Conservation (phyloP, 495 filamentous ascomycete species). For the Echria macrotheca region DNA sequence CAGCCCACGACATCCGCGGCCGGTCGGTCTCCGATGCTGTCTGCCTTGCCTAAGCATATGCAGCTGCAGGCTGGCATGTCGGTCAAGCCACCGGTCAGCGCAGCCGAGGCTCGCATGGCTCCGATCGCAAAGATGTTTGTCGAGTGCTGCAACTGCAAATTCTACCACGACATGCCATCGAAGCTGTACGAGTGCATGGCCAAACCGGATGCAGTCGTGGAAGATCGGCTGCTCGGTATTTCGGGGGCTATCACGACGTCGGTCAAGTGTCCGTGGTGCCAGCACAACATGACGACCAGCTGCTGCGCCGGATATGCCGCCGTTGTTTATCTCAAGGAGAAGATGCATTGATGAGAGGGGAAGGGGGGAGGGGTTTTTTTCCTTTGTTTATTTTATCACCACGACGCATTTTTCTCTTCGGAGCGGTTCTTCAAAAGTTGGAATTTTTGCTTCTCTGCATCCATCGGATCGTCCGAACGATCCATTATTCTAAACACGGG, state of each 20-base stretch:
- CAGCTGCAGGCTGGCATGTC: conserved; percentile 20
- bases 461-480: neutral
- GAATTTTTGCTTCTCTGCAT: neutral
- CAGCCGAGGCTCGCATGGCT: conserved; percentile 13
- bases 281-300: conserved; percentile 62
- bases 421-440: conserved; percentile 1
- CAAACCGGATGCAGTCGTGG: conserved; percentile 51
- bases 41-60: conserved; percentile 31
- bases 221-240: conserved; percentile 42
- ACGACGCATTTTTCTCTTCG: neutral
- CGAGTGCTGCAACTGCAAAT: conserved; percentile 75
- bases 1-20: neutral
- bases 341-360: conserved; percentile 18
- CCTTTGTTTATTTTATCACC: neutral
- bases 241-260: conserved; percentile 51
- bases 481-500: too few species aligned
- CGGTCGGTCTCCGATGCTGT: conserved; percentile 12
- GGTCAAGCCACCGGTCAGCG: conserved; percentile 3
- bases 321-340: conserved; percentile 62
- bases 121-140: conserved; percentile 71
- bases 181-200: conserved; percentile 70
- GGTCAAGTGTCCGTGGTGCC: conserved; percentile 73
- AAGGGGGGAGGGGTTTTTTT: neutral
- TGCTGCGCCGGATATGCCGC: conserved; percentile 74
- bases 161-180: conserved; percentile 75